Conservation (phyloP, 495 filamentous ascomycete species). For the Penicillium angulare region DNA sequence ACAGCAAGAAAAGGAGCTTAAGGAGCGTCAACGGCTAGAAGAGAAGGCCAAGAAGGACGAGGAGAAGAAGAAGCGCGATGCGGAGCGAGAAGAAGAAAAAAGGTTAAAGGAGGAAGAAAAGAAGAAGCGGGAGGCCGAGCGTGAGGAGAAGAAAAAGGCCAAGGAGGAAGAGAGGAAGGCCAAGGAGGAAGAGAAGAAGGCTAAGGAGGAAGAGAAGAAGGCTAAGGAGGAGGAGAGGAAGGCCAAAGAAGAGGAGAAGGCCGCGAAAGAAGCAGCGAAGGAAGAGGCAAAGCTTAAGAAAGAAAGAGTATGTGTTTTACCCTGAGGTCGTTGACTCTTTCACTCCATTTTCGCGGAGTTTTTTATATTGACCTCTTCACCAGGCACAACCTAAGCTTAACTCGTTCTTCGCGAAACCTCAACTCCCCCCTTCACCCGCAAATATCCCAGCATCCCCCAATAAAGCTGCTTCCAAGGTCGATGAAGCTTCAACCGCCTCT, state of each 20-base stretch:
- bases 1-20: too few species aligned
- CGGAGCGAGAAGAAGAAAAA: slow-evolving; percentile 47
- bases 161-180: slow-evolving; percentile 50
- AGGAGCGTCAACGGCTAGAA: slow-evolving; percentile 18
- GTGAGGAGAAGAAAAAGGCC: slow-evolving; percentile 46
- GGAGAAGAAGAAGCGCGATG: slow-evolving; percentile 51
- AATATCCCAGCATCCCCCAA: slow-evolving; percentile 21
- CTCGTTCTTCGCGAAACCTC: slow-evolving; percentile 59
- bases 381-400: slow-evolving; percentile 60
- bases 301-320: slow-evolving; percentile 47
- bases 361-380: slow-evolving; percentile 12
- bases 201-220: slow-evolving; percentile 33
- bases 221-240: slow-evolving; percentile 53
- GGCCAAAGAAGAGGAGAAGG: slow-evolving; percentile 63
- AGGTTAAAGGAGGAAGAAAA: slow-evolving; percentile 41
- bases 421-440: slow-evolving; percentile 21
- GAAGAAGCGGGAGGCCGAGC: slow-evolving; percentile 25
- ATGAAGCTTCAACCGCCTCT: slow-evolving; percentile 12
- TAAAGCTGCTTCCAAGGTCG: slow-evolving; percentile 10
- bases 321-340: too few species aligned
- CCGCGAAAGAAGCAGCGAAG: slow-evolving; percentile 48
- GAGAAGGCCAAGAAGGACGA: slow-evolving; percentile 44
- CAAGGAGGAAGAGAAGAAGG: slow-evolving; percentile 30
- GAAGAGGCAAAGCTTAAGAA: slow-evolving; percentile 68
- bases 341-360: too few species aligned